These are phyloP conservation scores for Didymella arachidicola DNA, from an alignment of 2,329 filamentous ascomycete genomes.

Conservation along the genomic window DNA sequence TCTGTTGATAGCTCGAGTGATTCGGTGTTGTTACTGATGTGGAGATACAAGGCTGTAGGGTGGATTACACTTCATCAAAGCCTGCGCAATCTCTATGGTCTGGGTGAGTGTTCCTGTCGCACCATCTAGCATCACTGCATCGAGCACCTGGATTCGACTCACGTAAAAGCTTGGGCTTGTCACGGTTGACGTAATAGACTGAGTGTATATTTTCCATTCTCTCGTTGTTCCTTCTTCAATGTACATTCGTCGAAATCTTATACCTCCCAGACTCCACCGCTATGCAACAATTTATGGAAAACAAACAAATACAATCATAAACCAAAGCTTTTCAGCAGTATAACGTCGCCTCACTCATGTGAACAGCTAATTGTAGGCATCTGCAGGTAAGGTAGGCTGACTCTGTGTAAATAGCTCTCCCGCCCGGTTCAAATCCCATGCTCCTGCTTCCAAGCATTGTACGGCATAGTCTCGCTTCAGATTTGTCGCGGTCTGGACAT, in stretches of 20 bases:
- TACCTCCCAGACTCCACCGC: conserved; percentile 11
- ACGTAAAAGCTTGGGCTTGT: neutral
- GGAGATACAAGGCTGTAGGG: too few species aligned
- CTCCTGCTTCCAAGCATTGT: conserved; percentile 79
- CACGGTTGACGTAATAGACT: neutral
- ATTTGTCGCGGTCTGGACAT: conserved; percentile 78
- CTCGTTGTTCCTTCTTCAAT: neutral
- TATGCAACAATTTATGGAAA: conserved; percentile 13
- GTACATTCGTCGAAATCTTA: neutral
- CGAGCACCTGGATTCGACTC: neutral
- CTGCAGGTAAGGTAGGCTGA: conserved; percentile 63
- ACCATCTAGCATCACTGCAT: neutral
- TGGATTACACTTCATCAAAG: neutral
- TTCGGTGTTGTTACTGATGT: neutral
- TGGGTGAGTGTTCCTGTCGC: neutral
- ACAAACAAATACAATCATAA: neutral
- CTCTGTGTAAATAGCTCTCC: conserved; percentile 77
- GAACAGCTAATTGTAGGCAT: conserved; percentile 49
- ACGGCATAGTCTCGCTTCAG: conserved; percentile 82
- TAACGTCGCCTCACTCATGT: conserved; percentile 3
- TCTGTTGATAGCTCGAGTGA: neutral
- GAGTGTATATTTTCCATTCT: neutral
- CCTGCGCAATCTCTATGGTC: neutral
- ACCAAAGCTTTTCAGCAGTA: neutral
- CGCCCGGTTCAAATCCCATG: conserved; percentile 81